Evolutionary conservation across 176 grass and related monocot genomes (phyloP).

Genomic region (Oryza meridionalis): DNA sequence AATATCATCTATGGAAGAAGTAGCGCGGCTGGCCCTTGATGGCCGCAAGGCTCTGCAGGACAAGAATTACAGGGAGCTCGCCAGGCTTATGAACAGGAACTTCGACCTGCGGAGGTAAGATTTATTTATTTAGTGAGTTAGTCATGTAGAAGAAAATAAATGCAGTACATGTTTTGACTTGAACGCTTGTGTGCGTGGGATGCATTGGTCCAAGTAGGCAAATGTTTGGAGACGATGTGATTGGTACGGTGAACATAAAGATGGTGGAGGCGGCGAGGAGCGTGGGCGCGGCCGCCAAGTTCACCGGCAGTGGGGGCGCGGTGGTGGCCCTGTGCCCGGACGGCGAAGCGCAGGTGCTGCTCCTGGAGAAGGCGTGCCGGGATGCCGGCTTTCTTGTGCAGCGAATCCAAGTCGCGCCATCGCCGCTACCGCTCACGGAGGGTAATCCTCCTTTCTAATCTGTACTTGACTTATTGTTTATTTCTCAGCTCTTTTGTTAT

Average conservation of each 20-base stretch:
- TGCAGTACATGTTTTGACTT: neutral
- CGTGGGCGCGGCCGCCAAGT: conserved; percentile 64
- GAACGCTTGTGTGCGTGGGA: neutral
- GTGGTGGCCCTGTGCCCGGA: conserved; percentile 66
- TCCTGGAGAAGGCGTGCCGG: conserved; percentile 48
- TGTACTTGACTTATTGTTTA: too few relatives aligned
- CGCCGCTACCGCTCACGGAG: conserved; percentile 28
- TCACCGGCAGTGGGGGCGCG: conserved; percentile 78
- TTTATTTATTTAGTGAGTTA: neutral
- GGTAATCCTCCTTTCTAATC: too few relatives aligned
- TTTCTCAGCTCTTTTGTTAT: too few relatives aligned
- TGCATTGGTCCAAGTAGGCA: conserved; percentile 38
- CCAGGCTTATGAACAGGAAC: conserved; percentile 67
- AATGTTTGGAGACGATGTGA: conserved; percentile 85
- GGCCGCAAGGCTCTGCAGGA: conserved; percentile 55
- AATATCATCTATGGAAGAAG: conserved; percentile 73
- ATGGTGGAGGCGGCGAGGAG: conserved; percentile 80
- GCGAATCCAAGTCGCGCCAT: conserved; percentile 46
- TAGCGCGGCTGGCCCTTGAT: conserved; percentile 60
- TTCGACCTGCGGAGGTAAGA: conserved; percentile 74
- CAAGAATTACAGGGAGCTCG: conserved; percentile 55
- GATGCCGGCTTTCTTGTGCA: conserved; percentile 59
- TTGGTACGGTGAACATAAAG: conserved; percentile 75
- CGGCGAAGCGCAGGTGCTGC: conserved; percentile 44
- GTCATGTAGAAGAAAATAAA: neutral